Base-by-base conservation (phyloP, 495 filamentous ascomycete species). In the Bombardia bombarda region DNA sequence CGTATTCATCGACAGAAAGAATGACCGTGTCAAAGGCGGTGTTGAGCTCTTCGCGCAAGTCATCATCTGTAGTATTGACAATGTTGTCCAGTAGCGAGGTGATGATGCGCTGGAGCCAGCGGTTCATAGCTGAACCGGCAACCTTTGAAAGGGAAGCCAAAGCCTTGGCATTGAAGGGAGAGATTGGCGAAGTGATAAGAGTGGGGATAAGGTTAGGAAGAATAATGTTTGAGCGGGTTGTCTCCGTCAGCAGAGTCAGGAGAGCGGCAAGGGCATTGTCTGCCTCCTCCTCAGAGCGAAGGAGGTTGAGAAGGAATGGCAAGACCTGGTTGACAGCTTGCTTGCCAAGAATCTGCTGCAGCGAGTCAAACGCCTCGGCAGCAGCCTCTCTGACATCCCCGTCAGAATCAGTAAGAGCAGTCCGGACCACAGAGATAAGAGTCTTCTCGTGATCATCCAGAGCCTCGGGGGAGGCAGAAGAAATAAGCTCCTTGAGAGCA, bases 361-460 rank as follows among this genome's bases (percentile, higher is more conserved):
- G 59, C 20, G 89, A 83, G 56, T 98, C 92, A 54, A 97, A 98
- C 1, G 92, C 92, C 60, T 98, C 93, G 23, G 92, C 92, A 18
- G 92, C 92, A 38, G 93, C 89, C 60, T 98, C 92, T 59, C 92
- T 75, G 18, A 97, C 93, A 37, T 95, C 87, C 45, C 79, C 77
- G 56, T 96, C 81, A 35, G 79, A 73, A 61, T 98, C 92, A 32
- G 93, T 90, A 38, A 98, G 74, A 35, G 92, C 93, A 24, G 88
- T 90, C 5, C 92, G 84, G 21, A 98, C 86, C 33, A 95, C 88
- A 9, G 87, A 88, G 45, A 97, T 94, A 25, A 98, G 75, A 3
- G 86, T 87, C 70, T 88, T 90, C 61, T 98, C 92, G 57, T 92
- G 90, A 45, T 95, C 90, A 59, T 95, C 89, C 21, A 98, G 74